Percentiles rank a stretch among this genome's conserved stretches.
These are phyloP conservation scores for Kentomonas sorsogonicus DNA, from an alignment of 208 protist genomes.

Conservation along the genomic window DNA sequence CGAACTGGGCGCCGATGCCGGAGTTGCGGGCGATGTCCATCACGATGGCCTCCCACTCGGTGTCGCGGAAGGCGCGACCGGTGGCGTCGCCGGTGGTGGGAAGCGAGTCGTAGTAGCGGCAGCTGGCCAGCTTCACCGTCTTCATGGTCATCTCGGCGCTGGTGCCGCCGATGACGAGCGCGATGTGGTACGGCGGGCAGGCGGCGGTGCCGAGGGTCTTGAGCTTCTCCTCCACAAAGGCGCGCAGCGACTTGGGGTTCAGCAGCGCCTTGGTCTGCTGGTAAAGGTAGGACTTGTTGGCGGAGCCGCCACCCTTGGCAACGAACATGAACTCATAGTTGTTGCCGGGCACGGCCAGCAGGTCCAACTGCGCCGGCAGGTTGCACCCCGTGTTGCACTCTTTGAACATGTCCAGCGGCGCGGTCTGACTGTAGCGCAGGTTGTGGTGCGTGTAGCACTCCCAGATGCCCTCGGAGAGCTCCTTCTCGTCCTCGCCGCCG, in stretches of 20 bases:
- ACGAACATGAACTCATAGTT: constrained; percentile 97
- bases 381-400: constrained; percentile 97
- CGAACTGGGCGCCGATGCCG: constrained; percentile 95
- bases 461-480: constrained; percentile 94
- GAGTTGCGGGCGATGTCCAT: constrained; percentile 78
- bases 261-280: constrained; percentile 96
- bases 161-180: constrained; percentile 95
- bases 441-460: constrained; percentile 93
- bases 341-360: constrained; percentile 90
- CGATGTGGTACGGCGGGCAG: constrained; percentile 98
- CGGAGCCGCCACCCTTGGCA: constrained; percentile 96
- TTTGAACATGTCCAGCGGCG: constrained; percentile 95
- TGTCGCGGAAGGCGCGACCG: constrained; percentile 94
- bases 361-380: constrained; percentile 97
- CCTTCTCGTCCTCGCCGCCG: constrained; percentile 93
- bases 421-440: constrained; percentile 95
- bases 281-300: constrained; percentile 97
- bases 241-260: constrained; percentile 87
- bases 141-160: constrained; percentile 97
- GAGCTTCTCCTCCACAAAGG: constrained; percentile 94
- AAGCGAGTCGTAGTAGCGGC: constrained; percentile 94
- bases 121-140: constrained; percentile 94
- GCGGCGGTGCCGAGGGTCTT: constrained; percentile 94
- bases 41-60: constrained; percentile 92
- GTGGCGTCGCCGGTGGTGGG: constrained; percentile 89